These are phyloP conservation scores for Starmera amethionina DNA, from an alignment of 805 yeast genomes.

Conservation along the genomic window DNA sequence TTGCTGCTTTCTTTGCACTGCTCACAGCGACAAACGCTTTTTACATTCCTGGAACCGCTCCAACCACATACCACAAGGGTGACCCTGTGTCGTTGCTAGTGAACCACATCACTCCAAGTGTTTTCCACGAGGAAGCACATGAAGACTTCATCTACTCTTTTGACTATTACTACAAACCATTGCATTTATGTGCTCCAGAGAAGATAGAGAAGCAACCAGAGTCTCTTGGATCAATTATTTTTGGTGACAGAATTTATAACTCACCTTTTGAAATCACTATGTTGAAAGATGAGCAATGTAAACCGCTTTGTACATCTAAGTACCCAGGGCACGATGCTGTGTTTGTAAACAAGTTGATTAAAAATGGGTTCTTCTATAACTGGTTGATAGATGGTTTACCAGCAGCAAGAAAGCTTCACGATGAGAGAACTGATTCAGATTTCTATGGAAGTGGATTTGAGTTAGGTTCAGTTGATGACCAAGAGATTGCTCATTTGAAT, in stretches of 20 bases:
- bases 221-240: conserved; percentile 83
- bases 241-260: conserved; percentile 91
- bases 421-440: conserved; percentile 44
- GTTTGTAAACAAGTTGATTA: conserved; percentile 70
- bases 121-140: conserved; percentile 29
- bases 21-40: conserved; percentile 36
- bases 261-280: conserved; percentile 80
- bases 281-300: conserved; percentile 66
- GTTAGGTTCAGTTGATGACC: conserved; percentile 59
- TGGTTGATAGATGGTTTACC: conserved; percentile 96
- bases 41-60: conserved; percentile 94
- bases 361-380: conserved; percentile 78
- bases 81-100: conserved; percentile 73
- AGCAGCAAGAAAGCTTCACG: conserved; percentile 58
- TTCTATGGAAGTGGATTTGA: conserved; percentile 79
- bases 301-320: conserved; percentile 45
- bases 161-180: conserved; percentile 74
- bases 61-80: conserved; percentile 71
- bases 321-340: conserved; percentile 60
- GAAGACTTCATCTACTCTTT: conserved; percentile 60
- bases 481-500: conserved; percentile 47
- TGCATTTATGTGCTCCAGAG: conserved; percentile 74
- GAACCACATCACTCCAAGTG: conserved; percentile 82
- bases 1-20: conserved; percentile 3
- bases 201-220: conserved; percentile 58